These are phyloP conservation scores for Macroventuria anomochaeta DNA, from an alignment of 2,329 filamentous ascomycete species.

Conservation along the genomic window DNA sequence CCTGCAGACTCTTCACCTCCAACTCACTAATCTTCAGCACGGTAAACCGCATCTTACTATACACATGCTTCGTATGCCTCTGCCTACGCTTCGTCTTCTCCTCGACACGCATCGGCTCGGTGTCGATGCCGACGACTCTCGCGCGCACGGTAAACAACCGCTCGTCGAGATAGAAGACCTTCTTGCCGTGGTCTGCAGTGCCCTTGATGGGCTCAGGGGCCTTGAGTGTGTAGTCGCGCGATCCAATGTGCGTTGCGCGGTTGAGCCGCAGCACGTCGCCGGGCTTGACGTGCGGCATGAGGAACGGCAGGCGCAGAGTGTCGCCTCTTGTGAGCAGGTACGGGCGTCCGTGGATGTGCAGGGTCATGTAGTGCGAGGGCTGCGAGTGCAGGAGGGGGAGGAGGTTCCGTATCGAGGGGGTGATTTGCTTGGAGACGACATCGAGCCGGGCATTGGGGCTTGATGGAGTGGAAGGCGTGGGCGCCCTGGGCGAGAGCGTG, in stretches of 20 bases:
- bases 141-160: constrained; percentile 84
- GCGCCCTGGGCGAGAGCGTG: constrained; percentile 22
- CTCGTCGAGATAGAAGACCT: constrained; percentile 74
- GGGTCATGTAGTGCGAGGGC: constrained; percentile 76
- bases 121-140: constrained; percentile 82
- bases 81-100: constrained; percentile 71
- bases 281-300: constrained; percentile 61
- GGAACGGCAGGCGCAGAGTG: constrained; percentile 57
- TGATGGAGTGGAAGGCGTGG: constrained; percentile 20
- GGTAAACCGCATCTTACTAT: constrained; percentile 91
- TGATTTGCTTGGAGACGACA: constrained; percentile 50
- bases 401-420: constrained; percentile 65
- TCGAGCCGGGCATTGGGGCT: constrained; percentile 33
- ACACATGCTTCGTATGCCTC: constrained; percentile 72
- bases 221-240: constrained; percentile 87
- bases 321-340: constrained; percentile 74
- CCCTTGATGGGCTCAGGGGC: constrained; percentile 46
- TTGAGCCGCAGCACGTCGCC: constrained; percentile 90
- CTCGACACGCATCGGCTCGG: constrained; percentile 64
- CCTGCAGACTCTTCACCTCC: constrained; percentile 66
- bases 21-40: constrained; percentile 84
- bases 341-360: constrained; percentile 78
- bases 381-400: constrained; percentile 76
- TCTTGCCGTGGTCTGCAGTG: constrained; percentile 41
- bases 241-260: constrained; percentile 81